Evolutionary conservation across 129 eudicot genomes (phyloP).

Genomic region (Rutidosis leptorrhynchoides): DNA sequence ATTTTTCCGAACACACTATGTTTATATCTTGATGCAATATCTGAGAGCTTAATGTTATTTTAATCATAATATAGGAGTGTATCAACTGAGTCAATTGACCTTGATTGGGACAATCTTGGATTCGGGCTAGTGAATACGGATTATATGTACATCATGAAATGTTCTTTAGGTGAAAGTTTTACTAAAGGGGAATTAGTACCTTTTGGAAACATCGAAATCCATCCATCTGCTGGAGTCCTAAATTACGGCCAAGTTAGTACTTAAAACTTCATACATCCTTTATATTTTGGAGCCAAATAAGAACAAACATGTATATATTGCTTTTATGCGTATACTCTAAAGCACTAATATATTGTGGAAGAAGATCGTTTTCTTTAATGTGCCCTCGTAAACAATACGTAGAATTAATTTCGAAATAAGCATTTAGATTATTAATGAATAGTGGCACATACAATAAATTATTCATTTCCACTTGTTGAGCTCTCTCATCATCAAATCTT

Average conservation of each 20-base stretch:
- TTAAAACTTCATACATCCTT: slow-evolving; percentile 13
- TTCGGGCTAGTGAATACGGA: slow-evolving; percentile 68
- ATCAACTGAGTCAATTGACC: slow-evolving; percentile 44
- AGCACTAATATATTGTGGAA: background rate
- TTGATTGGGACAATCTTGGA: slow-evolving; percentile 87
- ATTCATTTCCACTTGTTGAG: too few species aligned
- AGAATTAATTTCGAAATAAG: background rate
- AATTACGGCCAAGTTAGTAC: slow-evolving; percentile 85
- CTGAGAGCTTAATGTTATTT: background rate
- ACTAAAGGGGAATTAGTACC: slow-evolving; percentile 63
- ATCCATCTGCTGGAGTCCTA: slow-evolving; percentile 76
- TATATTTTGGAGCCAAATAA: background rate
- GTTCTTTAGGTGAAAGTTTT: slow-evolving; percentile 59
- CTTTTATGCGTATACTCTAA: slow-evolving; percentile 2
- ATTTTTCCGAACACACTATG: background rate
- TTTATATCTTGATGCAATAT: background rate
- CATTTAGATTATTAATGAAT: background rate
- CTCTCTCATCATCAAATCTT: too few species aligned
- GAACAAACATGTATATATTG: background rate
- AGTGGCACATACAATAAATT: background rate
- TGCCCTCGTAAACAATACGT: background rate
- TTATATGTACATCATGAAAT: slow-evolving; percentile 71
- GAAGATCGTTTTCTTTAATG: background rate
- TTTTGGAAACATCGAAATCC: slow-evolving; percentile 81
- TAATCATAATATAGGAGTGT: slow-evolving; percentile 27